Conservation (phyloP, 1,139 yeast species). For the Hansenula sp. region DNA sequence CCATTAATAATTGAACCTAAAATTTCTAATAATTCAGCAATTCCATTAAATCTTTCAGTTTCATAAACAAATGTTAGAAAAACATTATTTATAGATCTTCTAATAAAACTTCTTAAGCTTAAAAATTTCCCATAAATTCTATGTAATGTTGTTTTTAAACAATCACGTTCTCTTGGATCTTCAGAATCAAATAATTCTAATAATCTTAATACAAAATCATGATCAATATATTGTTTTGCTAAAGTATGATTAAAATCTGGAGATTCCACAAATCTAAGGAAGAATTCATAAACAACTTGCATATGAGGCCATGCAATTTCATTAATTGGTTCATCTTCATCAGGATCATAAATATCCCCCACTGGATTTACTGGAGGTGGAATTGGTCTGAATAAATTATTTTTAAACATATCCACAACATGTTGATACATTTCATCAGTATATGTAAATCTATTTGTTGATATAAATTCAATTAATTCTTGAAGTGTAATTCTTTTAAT, state of each 20-base stretch:
- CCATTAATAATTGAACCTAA: conserved; percentile 97
- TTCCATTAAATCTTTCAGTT: conserved; percentile 93
- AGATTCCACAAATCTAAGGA: conserved; percentile 85
- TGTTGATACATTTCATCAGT: conserved; percentile 89
- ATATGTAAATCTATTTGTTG: conserved; percentile 75
- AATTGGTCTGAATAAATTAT: conserved; percentile 87
- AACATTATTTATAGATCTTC: conserved; percentile 88
- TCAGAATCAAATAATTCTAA: conserved; percentile 92
- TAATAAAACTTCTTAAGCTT: conserved; percentile 82
- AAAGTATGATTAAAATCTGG: conserved; percentile 92
- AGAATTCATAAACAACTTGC: conserved; percentile 94
- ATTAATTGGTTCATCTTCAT: conserved; percentile 96
- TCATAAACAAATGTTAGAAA: conserved; percentile 92
- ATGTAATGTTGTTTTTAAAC: conserved; percentile 90
- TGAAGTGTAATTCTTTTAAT: conserved; percentile 81
- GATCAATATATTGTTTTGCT: conserved; percentile 93
- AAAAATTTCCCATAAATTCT: conserved; percentile 94
- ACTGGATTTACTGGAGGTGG: conserved; percentile 98
- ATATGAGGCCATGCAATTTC: conserved; percentile 99
- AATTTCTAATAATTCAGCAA: conserved; percentile 90
- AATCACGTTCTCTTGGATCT: conserved; percentile 94
- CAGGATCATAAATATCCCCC: conserved; percentile 96
- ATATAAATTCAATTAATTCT: conserved; percentile 84
- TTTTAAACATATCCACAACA: conserved; percentile 86
- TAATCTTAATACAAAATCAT: conserved; percentile 73